Evolutionary conservation across 2,329 filamentous ascomycete genomes (phyloP), one percentile per base, ranked within the genome.

Genomic region (Ophiostoma triangulosporum): DNA sequence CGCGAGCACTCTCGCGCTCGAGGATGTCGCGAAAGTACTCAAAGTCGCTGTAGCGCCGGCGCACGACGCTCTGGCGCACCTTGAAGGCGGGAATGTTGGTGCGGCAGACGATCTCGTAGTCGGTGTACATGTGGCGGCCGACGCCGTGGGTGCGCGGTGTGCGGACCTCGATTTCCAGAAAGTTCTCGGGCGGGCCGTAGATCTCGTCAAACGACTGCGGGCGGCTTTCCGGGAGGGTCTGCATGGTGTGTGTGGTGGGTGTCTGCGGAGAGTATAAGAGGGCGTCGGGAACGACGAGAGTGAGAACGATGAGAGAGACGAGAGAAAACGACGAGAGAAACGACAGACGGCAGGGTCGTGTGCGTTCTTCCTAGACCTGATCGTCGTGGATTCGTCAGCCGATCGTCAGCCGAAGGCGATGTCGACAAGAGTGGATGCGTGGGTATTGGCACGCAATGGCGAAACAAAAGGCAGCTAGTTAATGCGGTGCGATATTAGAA

Each of bases 11-110:
- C 72, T 98, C 93, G 62, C 93, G 84, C 78, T 98, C 93, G 57
- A 98, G 80, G 59, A 97, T 95, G 69, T 98, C 93, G 66, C 93
- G 87, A 70, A 98, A 98, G 72, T 95, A 91, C 73, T 98, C 93
- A 68, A 98, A 98, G 70, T 98, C 93, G 54, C 86, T 93, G 75
- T 98, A 98, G 51, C 93, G 88, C 58, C 93, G 83, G 61, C 90
- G 88, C 58, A 98, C 93, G 61, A 83, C 81, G 59, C 83, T 89
- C 66, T 86, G 80, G 61, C 90, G 88, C 62, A 96, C 82, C 74
- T 97, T 97, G 79, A 98, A 98, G 62, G 93, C 90, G 55, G 93
- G 93, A 66, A 98, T 98, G 73, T 98, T 98, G 71, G 93, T 98
- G 63, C 87, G 84, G 74, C 93, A 95, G 63, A 95, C 79, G 65